phyloP scores from a whole-genome alignment of 345 rosid species.

The Moringa oleifera region DNA sequence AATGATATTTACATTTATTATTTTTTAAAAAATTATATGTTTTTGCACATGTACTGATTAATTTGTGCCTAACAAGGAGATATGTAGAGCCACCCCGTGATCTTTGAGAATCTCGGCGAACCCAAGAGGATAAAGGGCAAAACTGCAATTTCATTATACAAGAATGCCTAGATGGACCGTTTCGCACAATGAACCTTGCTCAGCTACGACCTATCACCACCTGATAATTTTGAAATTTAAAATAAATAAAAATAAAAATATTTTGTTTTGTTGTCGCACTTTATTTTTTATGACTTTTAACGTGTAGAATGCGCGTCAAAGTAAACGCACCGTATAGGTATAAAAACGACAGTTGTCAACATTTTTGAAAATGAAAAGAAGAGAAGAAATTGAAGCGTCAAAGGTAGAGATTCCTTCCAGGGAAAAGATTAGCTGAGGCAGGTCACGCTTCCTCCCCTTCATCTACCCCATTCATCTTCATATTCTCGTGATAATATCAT shows the following conservation, averaged over 20 bases:
- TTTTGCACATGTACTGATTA: no score
- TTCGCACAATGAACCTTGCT: constrained; percentile 4
- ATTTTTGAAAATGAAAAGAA: no score
- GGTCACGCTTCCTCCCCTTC: constrained; percentile 9
- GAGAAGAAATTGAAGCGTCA: neutral
- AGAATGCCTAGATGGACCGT: neutral
- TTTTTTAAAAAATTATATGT: no score
- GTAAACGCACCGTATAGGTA: no score
- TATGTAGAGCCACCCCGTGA: constrained; percentile 3
- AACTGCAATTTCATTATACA: neutral
- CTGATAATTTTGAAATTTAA: no score
- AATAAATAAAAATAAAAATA: no score
- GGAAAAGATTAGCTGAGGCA: constrained; percentile 11
- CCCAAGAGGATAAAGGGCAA: constrained; percentile 8
- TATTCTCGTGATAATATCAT: constrained; percentile 10
- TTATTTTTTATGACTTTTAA: no score
- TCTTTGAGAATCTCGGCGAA: neutral
- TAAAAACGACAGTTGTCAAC: no score
- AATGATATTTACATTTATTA: no score
- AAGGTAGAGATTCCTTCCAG: constrained; percentile 8
- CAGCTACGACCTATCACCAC: constrained; percentile 8
- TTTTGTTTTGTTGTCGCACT: no score
- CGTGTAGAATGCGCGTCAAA: no score
- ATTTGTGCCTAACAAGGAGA: no score
- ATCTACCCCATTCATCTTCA: neutral